Base-by-base conservation (phyloP, 2,329 filamentous ascomycete genomes). In the Aspergillus sojae region DNA sequence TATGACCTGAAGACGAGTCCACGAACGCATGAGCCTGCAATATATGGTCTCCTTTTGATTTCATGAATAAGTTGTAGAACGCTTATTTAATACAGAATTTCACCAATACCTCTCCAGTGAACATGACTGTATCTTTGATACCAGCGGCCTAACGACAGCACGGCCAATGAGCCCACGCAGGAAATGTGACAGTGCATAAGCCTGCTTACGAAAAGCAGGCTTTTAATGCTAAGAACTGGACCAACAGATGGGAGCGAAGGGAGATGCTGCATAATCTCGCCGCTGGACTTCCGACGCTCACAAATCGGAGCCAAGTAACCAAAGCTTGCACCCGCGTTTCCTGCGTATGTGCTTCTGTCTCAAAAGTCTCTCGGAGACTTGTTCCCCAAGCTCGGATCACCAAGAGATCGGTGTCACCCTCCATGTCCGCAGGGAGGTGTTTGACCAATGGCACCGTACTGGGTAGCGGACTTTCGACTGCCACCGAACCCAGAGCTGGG, bases 391-490 rank as follows among this genome's bases (percentile, higher is more conserved):
- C 32, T 55, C 34, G 39, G n/a, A 55, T 39, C 12, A 26, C 14
- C 52, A 55, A 39, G 14, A 26, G 9, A 55, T 39, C 39, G 26
- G 23, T 48, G 71, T 81, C 79, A 82, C 58, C 81, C 81, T 45
- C 79, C 79, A 68, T 85, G 83, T 32, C 81, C 80, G 66, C 79
- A 82, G 28, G 80, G 81, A 26, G 83, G 82, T 36, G 80, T 84
- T 62, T 81, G 79, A 6, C 78, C 78, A 61, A 83, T 80, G 52
- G 75, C 74, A 36, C 78, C 78, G 60, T 77, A 78, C 54, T 74
- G 75, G 21, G 72, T 66, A 39, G 70, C 58, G 45, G 74, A 62
- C 62, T 71, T 76, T 63, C 76, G 75, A 52, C 65, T 67, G 28
- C 61, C 64, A 34, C 61, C 67, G 36, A 74, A 65, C 1, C 67